These are phyloP conservation scores for Phlyctochytrium planicorne DNA, from an alignment of 192 early-diverging fungal genomes.

Conservation along the genomic window DNA sequence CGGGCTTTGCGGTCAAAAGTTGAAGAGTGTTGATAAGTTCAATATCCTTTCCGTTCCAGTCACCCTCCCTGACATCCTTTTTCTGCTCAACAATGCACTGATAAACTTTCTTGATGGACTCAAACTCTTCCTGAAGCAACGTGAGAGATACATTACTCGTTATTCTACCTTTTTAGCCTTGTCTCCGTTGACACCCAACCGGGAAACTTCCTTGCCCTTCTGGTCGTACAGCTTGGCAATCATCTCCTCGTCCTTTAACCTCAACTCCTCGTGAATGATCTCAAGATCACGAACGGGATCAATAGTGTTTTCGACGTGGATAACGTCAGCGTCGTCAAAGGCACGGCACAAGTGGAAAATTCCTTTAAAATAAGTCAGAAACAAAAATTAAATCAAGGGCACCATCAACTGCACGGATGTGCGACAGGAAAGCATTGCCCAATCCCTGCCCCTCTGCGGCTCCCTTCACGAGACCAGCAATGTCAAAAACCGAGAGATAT, in stretches of 20 bases:
- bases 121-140: slow-evolving; percentile 73
- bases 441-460: slow-evolving; percentile 53
- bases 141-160: background rate
- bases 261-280: slow-evolving; percentile 93
- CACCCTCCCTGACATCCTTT: slow-evolving; percentile 85
- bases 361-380: background rate
- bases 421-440: slow-evolving; percentile 93
- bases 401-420: slow-evolving; percentile 70
- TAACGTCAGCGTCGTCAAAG: slow-evolving; percentile 91
- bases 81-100: slow-evolving; percentile 73
- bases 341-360: slow-evolving; percentile 63
- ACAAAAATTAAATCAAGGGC: background rate
- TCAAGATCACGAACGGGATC: slow-evolving; percentile 91
- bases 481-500: slow-evolving; percentile 91
- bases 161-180: slow-evolving; percentile 66
- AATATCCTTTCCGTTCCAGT: slow-evolving; percentile 90
- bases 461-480: slow-evolving; percentile 95
- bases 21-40: slow-evolving; percentile 84
- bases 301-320: slow-evolving; percentile 76
- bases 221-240: slow-evolving; percentile 67
- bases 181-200: slow-evolving; percentile 77
- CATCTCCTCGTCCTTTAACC: slow-evolving; percentile 85
- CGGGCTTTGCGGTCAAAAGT: slow-evolving; percentile 94
- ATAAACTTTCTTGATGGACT: slow-evolving; percentile 69
- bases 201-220: slow-evolving; percentile 63